Base-by-base conservation (phyloP, 345 rosid species). In the Bruguiera parviflora region DNA sequence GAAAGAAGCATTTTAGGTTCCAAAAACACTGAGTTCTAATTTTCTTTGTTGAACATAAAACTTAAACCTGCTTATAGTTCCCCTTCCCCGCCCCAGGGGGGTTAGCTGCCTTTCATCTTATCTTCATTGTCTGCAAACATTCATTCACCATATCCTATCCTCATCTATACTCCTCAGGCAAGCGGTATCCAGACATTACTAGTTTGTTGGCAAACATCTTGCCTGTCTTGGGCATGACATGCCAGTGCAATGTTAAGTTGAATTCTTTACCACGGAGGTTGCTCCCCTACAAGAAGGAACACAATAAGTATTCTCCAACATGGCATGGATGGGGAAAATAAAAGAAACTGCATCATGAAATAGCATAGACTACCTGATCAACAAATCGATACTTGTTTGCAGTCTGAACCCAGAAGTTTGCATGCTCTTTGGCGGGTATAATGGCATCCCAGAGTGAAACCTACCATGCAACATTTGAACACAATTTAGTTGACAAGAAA, bases 391-490 rank as follows among this genome's bases (percentile, higher is more conserved):
- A 96, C 75, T 92, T 92, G 86, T 90, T 96, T 43, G 90, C 81
- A 37, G 87, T 80, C 57, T 86, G 90, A 65, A 84, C 73, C 87
- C 89, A 75, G 75, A 96, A 92, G 74, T 84, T 92, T 4, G 96
- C 97, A 55, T 83, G 77, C 76, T 89, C 99, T 79, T 92, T 88
- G 59, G 78, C 62, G 39, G 96, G 92, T 69, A 96, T 89, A 24
- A 96, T 92, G 5, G 86, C 92, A 78, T 96, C 99, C 99, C 99
- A 96, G 69, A 96, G 83, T 16, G 99, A 96, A 8, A 92, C 87
- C 99, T 96, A 70, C 64, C 28, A 35, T 46, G 71, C 32, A 35
- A 68, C 37, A 61, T 43, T 43, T 11, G 49, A 11, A 43, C 16
- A 43, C 5, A 3, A 43, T 43, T 11, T 43, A 13, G 49, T 43